phyloP scores from a whole-genome alignment of 208 protist species.

The Leishmania aethiopica region DNA sequence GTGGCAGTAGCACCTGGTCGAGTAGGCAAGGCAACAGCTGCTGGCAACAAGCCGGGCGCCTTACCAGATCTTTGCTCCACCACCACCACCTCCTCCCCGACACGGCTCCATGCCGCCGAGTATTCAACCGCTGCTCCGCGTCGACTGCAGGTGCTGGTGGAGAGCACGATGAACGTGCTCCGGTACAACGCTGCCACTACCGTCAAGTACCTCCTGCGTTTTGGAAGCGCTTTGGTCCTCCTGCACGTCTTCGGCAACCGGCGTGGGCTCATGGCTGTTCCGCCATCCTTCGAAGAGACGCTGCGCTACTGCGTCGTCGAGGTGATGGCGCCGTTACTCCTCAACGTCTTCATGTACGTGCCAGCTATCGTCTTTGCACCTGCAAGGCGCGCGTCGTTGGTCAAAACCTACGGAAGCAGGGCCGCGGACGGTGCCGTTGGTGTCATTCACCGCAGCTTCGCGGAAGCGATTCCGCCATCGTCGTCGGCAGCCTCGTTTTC shows the following conservation, averaged over 20 bases:
- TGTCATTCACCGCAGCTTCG: not conserved
- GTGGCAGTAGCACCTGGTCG: not conserved
- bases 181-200: constrained; percentile 22
- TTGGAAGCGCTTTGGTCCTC: constrained; percentile 30
- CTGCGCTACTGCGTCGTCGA: constrained; percentile 3
- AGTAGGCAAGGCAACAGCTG: not conserved
- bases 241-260: constrained; percentile 30
- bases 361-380: constrained; percentile 6
- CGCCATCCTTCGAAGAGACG: constrained; percentile 18
- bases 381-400: too few species aligned
- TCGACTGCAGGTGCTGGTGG: not conserved
- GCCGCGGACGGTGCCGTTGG: not conserved
- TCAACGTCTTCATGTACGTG: constrained; percentile 7
- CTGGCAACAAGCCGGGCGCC: not conserved
- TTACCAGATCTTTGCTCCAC: not conserved
- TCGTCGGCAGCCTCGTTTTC: not conserved
- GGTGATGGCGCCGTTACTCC: constrained; percentile 8
- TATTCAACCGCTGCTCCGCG: not conserved
- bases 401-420: not conserved
- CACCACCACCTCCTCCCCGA: not conserved
- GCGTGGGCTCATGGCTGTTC: constrained; percentile 21
- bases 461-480: not conserved
- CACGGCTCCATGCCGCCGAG: not conserved
- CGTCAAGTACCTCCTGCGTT: constrained; percentile 48
- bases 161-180: not conserved